Evolutionary conservation across 1,284 basidiomycete genomes (phyloP), one percentile per base, ranked within the genome.

Genomic region (Anthracocystis setariae): DNA sequence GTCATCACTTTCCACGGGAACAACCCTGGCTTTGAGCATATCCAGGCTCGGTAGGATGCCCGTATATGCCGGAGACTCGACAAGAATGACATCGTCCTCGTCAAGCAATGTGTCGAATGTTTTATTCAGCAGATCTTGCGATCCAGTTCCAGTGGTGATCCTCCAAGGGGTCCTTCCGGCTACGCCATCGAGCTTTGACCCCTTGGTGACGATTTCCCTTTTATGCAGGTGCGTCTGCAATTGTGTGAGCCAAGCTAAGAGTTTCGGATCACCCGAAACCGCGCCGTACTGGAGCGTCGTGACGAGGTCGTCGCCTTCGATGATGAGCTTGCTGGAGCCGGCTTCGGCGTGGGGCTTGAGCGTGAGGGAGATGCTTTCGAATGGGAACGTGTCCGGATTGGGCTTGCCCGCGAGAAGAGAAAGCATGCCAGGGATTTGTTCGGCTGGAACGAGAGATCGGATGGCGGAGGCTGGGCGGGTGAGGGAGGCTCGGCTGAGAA

Each of bases 311-410:
- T 80, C 72, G 2, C 83, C 82, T 21, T 77, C 61, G 39, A 85
- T 72, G 33, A 62, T 64, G 46, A 84, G 64, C 24, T 72, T 63
- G 24, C 72, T 71, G 18, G 74, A 60, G 10, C 67, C 72, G 12
- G 62, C 50, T 25, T 65, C 65, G 37, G 57, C 67, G n/a, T 56
- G 56, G 24, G 64, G 53, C 77, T 86, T 86, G 67, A 87, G 79
- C 62, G 84, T 84, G 59, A 87, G 78, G 27, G 86, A 88, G 70
- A 96, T 84, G 1, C 89, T 88, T 8, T 89, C 89, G 83, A 98
- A 91, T 1, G 94, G 94, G 85, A 97, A 98, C 17, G 92, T 92
- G 4, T 86, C 85, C n/a, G 90, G 88, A 81, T 95, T 95, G 24
- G 95, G 95, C 84, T 86, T 86, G 33, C 87, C 87, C 10, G 87